Percentiles rank a stretch among this genome's conserved stretches.
These are phyloP conservation scores for Fusarium succisae DNA, from an alignment of 2,329 filamentous ascomycete species.

Conservation along the genomic window DNA sequence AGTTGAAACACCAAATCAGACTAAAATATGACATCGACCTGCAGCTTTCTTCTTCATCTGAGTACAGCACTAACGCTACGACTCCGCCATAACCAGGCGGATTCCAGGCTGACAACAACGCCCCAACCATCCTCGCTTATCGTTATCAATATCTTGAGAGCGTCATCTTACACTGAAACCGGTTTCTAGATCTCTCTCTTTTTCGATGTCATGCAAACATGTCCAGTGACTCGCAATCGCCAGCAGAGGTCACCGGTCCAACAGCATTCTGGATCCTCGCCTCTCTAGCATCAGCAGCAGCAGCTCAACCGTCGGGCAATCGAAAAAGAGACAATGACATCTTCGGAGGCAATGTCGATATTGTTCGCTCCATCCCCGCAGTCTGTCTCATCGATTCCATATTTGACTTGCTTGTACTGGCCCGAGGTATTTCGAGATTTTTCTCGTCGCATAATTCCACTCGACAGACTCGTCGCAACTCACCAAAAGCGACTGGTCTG, in stretches of 20 bases:
- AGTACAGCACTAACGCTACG: accelerated
- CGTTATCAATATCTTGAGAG: not conserved
- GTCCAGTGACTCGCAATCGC: not conserved
- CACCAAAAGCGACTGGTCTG: not conserved
- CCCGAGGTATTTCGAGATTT: accelerated
- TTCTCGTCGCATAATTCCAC: accelerated
- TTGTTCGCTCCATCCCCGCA: not conserved
- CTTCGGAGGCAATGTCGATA: slow-evolving; percentile 2
- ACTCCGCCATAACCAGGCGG: not conserved
- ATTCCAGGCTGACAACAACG: not conserved
- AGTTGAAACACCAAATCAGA: accelerated
- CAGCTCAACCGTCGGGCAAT: not conserved
- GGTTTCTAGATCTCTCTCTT: not conserved
- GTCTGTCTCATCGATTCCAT: not conserved
- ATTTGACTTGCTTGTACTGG: not conserved
- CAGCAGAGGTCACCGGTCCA: slow-evolving; percentile 7
- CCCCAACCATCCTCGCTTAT: not conserved
- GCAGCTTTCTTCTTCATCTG: not conserved
- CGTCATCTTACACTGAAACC: not conserved
- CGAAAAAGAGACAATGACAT: not conserved
- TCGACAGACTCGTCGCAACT: not conserved
- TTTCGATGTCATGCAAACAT: not conserved
- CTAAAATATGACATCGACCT: accelerated
- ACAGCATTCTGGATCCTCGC: slow-evolving; percentile 9
- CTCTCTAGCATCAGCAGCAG: slow-evolving; percentile 2